Conservation (phyloP, 345 rosid species). For the Arabis hirsuta region DNA sequence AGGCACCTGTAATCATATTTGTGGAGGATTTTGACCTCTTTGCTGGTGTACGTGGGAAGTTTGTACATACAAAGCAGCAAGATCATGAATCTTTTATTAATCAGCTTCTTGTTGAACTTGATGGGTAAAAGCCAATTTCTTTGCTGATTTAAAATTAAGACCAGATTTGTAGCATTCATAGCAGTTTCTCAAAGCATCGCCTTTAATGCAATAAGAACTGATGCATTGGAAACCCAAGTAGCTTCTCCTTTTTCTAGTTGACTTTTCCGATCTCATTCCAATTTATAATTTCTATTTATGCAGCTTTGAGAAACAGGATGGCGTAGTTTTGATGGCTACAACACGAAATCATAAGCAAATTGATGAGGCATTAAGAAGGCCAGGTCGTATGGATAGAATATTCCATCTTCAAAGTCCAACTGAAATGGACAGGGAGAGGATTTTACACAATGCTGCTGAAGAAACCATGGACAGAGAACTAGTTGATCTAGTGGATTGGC, state of each 20-base stretch:
- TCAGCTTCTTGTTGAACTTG: conserved; percentile 98
- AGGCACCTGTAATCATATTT: conserved; percentile 97
- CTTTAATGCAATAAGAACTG: conserved; percentile 12
- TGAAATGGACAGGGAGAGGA: conserved; percentile 87
- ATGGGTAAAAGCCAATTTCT: conserved; percentile 63
- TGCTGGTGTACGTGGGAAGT: conserved; percentile 97
- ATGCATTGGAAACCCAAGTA: conserved; percentile 17
- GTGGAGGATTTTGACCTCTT: conserved; percentile 98
- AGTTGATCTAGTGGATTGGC: conserved; percentile 82
- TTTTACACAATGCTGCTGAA: conserved; percentile 71
- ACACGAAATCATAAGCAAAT: conserved; percentile 88
- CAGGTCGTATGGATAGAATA: conserved; percentile 97
- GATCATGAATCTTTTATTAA: conserved; percentile 97
- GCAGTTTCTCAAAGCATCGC: conserved; percentile 6
- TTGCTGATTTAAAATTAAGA: conserved; percentile 19
- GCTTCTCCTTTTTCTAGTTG: conserved; percentile 26
- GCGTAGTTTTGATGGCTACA: conserved; percentile 98
- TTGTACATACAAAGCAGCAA: conserved; percentile 84
- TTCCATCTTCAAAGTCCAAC: conserved; percentile 93
- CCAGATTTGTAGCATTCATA: not conserved
- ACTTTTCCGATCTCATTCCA: conserved; percentile 16
- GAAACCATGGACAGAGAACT: conserved; percentile 88
- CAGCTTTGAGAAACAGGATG: conserved; percentile 98
- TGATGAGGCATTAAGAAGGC: conserved; percentile 88
- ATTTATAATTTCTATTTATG: conserved; percentile 24